Conservation (phyloP, 208 protist species). For the Crithidia mellificae region DNA sequence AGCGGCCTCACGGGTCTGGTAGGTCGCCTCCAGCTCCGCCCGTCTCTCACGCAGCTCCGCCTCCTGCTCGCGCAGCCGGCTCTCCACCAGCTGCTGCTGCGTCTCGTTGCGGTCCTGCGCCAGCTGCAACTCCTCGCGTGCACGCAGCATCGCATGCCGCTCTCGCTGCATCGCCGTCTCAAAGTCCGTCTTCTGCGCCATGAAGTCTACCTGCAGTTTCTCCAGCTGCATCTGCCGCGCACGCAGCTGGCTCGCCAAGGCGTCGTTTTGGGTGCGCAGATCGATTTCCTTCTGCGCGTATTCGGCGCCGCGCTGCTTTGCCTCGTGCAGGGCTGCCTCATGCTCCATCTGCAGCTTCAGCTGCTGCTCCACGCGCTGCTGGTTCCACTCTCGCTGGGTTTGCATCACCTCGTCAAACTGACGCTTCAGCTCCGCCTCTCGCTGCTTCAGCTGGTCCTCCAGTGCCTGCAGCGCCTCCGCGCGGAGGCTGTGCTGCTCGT, state of each 20-base stretch:
- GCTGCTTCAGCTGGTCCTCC: slow-evolving; percentile 43
- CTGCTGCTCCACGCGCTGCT: slow-evolving; percentile 30
- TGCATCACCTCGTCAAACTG: slow-evolving; percentile 32
- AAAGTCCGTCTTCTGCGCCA: slow-evolving; percentile 38
- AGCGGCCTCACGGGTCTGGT: slow-evolving; percentile 35
- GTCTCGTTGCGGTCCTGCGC: slow-evolving; percentile 30
- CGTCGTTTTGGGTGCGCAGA: slow-evolving; percentile 25
- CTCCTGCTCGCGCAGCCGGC: slow-evolving; percentile 34
- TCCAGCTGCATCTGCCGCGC: slow-evolving; percentile 48
- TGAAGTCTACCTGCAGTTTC: slow-evolving; percentile 38
- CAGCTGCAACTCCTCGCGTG: slow-evolving; percentile 48
- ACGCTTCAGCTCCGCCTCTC: slow-evolving; percentile 40
- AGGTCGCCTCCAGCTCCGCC: slow-evolving; percentile 36
- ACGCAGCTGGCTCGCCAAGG: slow-evolving; percentile 32
- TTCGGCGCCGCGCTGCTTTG: slow-evolving; percentile 20
- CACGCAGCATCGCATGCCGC: slow-evolving; percentile 36
- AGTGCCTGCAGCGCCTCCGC: slow-evolving; percentile 37
- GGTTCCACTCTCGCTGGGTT: slow-evolving; percentile 34
- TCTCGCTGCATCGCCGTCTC: slow-evolving; percentile 44
- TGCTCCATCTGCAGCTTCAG: slow-evolving; percentile 47
- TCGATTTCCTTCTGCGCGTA: slow-evolving; percentile 26
- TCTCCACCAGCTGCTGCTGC: slow-evolving; percentile 36
- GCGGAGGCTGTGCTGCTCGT: slow-evolving; percentile 35
- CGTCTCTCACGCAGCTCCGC: slow-evolving; percentile 33
- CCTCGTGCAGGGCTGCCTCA: slow-evolving; percentile 32